Conservation (phyloP, 768 basidiomycete genomes). For the Lactarius sp. region DNA sequence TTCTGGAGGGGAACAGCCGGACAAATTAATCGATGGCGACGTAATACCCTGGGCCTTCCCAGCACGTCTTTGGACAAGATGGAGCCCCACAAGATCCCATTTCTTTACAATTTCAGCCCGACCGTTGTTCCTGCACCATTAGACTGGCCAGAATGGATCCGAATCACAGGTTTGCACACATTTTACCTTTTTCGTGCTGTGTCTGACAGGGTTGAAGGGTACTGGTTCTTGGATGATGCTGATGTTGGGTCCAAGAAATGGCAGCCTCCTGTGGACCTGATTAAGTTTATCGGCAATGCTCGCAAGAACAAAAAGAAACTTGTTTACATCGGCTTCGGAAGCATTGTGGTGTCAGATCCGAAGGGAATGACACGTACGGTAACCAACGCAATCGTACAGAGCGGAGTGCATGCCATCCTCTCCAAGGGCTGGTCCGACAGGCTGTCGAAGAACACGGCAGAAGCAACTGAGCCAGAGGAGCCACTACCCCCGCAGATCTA, state of each 20-base stretch:
- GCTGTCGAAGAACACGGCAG: conserved; percentile 54
- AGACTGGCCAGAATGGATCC: conserved; percentile 99
- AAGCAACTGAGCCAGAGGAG: conserved; percentile 59
- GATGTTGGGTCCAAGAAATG: conserved; percentile 87
- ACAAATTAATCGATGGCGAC: conserved; percentile 93
- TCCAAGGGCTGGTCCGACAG: conserved; percentile 99
- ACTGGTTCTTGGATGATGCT: conserved; percentile 95
- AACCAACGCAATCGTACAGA: conserved; percentile 79
- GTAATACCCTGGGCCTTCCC: conserved; percentile 65
- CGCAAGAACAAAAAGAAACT: conserved; percentile 76
- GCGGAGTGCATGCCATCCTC: conserved; percentile 87
- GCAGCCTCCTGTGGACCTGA: conserved; percentile 74
- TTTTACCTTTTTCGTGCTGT: neutral
- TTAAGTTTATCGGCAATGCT: conserved; percentile 79
- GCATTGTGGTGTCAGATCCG: conserved; percentile 95
- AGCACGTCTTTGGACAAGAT: conserved; percentile 90
- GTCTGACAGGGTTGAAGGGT: conserved; percentile 48
- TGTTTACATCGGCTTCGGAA: conserved; percentile 97
- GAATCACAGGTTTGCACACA: conserved; percentile 61
- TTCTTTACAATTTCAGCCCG: conserved; percentile 96
- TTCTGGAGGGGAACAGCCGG: conserved; percentile 95
- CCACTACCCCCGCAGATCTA: conserved; percentile 77
- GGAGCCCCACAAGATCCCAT: conserved; percentile 97
- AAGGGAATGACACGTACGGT: conserved; percentile 88
- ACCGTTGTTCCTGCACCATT: conserved; percentile 85